Conservation (phyloP, 2,329 filamentous ascomycete species). For the Colletotrichum endophyticum region DNA sequence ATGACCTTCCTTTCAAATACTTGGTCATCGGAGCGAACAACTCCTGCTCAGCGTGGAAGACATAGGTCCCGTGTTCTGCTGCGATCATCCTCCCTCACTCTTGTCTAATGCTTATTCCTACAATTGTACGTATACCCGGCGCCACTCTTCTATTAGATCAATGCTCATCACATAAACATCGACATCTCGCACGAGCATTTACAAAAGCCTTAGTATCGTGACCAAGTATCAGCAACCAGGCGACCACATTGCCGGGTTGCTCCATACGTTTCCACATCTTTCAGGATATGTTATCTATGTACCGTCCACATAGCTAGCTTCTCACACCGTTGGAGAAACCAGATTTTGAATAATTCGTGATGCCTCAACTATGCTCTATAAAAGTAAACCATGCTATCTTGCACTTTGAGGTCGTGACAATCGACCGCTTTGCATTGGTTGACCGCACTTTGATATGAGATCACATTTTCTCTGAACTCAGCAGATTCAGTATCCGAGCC, state of each 20-base stretch:
- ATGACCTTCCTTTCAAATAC: not conserved
- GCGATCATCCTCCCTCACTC: too few species aligned
- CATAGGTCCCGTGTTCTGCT: too few species aligned
- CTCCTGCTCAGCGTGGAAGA: too few species aligned
- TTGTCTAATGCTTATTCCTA: too few species aligned
- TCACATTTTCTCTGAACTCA: not conserved
- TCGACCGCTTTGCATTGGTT: fast-evolving
- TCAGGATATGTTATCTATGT: not conserved
- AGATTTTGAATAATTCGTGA: fast-evolving
- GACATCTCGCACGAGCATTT: too few species aligned
- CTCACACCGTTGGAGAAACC: fast-evolving
- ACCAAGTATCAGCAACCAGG: too few species aligned
- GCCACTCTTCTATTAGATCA: too few species aligned
- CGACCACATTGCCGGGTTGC: too few species aligned
- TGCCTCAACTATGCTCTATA: not conserved
- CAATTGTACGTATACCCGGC: too few species aligned
- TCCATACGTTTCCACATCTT: too few species aligned
- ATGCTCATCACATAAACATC: too few species aligned
- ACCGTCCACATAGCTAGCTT: not conserved
- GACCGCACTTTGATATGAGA: not conserved
- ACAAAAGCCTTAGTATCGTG: too few species aligned
- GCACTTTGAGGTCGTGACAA: fast-evolving
- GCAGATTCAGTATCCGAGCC: fast-evolving
- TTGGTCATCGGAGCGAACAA: not conserved
- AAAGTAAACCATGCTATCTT: not conserved